A percentile compares a stretch with the other conserved stretches of the same genome.
phyloP scores from a whole-genome alignment of 495 filamentous ascomycete species.

The Cairneyella variabilis region DNA sequence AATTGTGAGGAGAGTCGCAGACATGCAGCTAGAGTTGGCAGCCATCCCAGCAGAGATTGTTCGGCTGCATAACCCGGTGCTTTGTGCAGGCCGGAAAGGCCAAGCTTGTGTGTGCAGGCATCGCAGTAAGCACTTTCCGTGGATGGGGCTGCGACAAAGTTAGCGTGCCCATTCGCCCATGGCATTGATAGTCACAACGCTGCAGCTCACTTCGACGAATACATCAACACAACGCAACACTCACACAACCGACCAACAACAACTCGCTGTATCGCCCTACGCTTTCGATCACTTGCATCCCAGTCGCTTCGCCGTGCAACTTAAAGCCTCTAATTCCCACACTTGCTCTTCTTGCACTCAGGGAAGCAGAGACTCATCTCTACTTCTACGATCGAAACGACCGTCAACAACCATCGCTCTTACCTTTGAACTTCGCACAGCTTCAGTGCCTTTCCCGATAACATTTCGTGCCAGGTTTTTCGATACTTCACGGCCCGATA shows the following conservation, averaged over 20 bases:
- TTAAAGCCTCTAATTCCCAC: slow-evolving; percentile 15
- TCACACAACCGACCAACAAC: slow-evolving; percentile 3
- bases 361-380: slow-evolving; percentile 20
- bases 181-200: too few species aligned
- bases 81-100: too few species aligned
- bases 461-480: slow-evolving; percentile 22
- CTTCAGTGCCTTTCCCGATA: slow-evolving; percentile 26
- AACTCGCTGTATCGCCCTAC: slow-evolving; percentile 6
- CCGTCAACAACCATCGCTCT: slow-evolving; percentile 19
- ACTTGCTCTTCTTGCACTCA: neutral
- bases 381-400: slow-evolving; percentile 6
- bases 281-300: slow-evolving; percentile 21
- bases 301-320: slow-evolving; percentile 19
- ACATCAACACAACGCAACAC: slow-evolving; percentile 13
- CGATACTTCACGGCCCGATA: slow-evolving; percentile 23
- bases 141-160: too few species aligned
- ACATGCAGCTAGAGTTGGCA: too few species aligned
- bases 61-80: neutral
- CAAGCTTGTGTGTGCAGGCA: too few species aligned
- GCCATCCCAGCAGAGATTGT: too few species aligned
- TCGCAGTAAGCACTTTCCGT: too few species aligned
- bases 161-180: too few species aligned
- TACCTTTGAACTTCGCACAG: slow-evolving; percentile 23
- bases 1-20: neutral
- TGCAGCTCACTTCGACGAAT: too few species aligned